Percentiles rank a stretch among this genome's conserved stretches.
Evolutionary conservation across 1,284 basidiomycete genomes (phyloP).

Genomic region (Inonotus obliquus): DNA sequence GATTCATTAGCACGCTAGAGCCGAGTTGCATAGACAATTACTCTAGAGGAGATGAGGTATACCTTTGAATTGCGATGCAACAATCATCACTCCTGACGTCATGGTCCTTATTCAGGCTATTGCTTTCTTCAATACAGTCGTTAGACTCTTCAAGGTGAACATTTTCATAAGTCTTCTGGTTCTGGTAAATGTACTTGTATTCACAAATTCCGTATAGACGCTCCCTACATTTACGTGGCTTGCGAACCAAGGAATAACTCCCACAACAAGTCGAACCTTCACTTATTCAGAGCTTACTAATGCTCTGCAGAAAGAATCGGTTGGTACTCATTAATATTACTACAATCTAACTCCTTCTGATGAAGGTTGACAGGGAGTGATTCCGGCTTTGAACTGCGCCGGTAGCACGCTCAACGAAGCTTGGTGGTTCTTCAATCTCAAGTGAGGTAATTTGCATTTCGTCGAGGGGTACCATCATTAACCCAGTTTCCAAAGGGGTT

Average conservation of each 20-base stretch:
- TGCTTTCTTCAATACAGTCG: conserved; percentile 65
- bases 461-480: neutral
- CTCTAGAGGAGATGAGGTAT: conserved; percentile 52
- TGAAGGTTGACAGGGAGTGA: conserved; percentile 35
- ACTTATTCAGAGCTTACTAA: conserved; percentile 50
- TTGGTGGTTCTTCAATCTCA: conserved; percentile 64
- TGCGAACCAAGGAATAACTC: conserved; percentile 64
- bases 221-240: conserved; percentile 75
- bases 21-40: conserved; percentile 43
- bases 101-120: conserved; percentile 44
- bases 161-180: neutral
- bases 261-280: conserved; percentile 52
- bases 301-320: conserved; percentile 51
- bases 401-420: conserved; percentile 45
- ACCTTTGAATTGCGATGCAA: conserved; percentile 4
- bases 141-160: conserved; percentile 56
- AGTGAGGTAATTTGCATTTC: conserved; percentile 21
- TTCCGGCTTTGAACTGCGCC: conserved; percentile 54
- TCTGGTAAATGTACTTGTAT: neutral
- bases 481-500: conserved; percentile 35
- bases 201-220: conserved; percentile 31
- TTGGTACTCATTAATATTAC: conserved; percentile 29
- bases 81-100: neutral
- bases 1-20: conserved; percentile 49
- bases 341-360: conserved; percentile 9